Percentiles rank a stretch among this genome's conserved stretches.
Evolutionary conservation across 257 asterid genomes (phyloP).

Genomic region (Mitragyna speciosa): DNA sequence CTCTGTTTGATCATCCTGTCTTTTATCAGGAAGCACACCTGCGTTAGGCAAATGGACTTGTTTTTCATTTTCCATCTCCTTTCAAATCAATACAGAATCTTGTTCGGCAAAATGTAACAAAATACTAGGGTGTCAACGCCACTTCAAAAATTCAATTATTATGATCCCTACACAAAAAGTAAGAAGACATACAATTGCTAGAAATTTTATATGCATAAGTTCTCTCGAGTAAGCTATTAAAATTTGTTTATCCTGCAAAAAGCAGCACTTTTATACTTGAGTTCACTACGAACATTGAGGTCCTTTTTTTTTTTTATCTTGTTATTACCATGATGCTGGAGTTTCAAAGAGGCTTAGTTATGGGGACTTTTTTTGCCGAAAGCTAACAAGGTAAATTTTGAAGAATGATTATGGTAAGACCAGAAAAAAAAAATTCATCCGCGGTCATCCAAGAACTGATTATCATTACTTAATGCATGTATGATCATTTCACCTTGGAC

Average conservation of each 20-base stretch:
- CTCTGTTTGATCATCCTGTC: conserved; percentile 59
- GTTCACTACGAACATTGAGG: not conserved
- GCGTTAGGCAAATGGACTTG: conserved; percentile 6
- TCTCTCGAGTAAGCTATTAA: not conserved
- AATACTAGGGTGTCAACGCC: not conserved
- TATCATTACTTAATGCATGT: not conserved
- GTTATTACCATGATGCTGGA: not conserved
- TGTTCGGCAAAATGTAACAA: not conserved
- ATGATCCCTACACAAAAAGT: not conserved
- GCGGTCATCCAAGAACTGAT: not conserved
- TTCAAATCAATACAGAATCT: not conserved
- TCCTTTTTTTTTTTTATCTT: not conserved
- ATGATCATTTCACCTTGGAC: not conserved
- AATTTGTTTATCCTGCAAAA: not conserved
- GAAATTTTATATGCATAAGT: not conserved
- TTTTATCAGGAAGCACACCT: conserved; percentile 74
- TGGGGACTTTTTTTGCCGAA: not conserved
- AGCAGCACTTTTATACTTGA: not conserved
- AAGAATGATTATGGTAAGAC: not conserved
- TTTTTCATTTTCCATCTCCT: no score
- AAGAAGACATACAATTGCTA: not conserved
- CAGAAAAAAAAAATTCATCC: not conserved
- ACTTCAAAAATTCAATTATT: not conserved
- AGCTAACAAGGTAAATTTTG: not conserved
- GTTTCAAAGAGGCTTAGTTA: not conserved